Evolutionary conservation across 257 asterid genomes (phyloP), one percentile per base, ranked within the genome.

Genomic region (Nicotiana obtusifolia): DNA sequence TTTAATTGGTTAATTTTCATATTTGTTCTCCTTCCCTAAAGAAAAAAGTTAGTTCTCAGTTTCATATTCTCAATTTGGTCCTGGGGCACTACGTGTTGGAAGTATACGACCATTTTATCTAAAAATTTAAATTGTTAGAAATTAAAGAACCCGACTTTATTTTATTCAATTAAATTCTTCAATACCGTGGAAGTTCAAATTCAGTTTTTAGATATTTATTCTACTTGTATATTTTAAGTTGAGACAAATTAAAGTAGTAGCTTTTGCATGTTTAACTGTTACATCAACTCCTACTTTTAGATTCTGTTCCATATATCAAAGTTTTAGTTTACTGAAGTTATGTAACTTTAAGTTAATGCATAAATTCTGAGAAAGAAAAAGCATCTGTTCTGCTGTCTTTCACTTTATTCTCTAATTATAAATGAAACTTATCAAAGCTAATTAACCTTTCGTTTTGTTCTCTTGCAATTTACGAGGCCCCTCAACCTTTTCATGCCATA

Each of bases 401-500:
- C 83, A 80, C 83, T 80, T 80, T 80, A 80, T 64, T 53, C 76
- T 47, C 83, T 85, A 77, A 81, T 24, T 73, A 49, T 73, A 47
- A 71, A 71, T 71, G 3, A 71, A 71, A 0, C 22, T 84, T 89
- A 81, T 77, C 68, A 83, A 69, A 84, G 81, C 60, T 22, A 80
- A 30, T 59, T 47, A 19, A 64, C 52, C 41, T 33, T 78, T 85
- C 79, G 80, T 83, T 81, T 71, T 80, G 82, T 81, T 80, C 81
- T 88, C 69, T 81, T 73, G 9, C 62, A 73, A 73, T 75, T 75
- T 75, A 75, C 79, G 79, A 73, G 41, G 87, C 41, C 84, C 79
- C 49, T 81, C 82, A 85, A 83, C 82, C 87, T 85, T 89, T 87
- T 88, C 64, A 82, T 88, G 89, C 65, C 84, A 73, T 78, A 84